These are phyloP conservation scores for Glutinoglossum americanum DNA, from an alignment of 495 filamentous ascomycete genomes.

Conservation along the genomic window DNA sequence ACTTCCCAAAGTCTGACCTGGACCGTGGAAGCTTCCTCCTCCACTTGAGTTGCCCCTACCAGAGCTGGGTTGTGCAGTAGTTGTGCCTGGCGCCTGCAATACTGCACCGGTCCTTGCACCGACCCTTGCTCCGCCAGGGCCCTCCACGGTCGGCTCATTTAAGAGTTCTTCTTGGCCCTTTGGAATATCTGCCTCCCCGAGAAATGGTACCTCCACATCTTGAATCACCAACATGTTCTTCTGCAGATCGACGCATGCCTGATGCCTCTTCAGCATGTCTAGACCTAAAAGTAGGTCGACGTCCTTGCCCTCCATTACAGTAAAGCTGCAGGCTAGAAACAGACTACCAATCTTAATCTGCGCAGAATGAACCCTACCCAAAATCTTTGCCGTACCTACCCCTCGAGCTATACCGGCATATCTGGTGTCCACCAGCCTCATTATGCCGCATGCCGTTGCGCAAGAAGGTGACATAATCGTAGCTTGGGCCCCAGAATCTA, in stretches of 20 bases:
- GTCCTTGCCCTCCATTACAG: slow-evolving; percentile 98
- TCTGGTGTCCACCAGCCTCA: slow-evolving; percentile 84
- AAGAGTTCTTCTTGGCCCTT: slow-evolving; percentile 48
- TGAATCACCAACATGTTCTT: slow-evolving; percentile 68
- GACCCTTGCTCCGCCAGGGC: slow-evolving; percentile 66
- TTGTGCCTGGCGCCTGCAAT: slow-evolving; percentile 21
- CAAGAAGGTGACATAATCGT: slow-evolving; percentile 96
- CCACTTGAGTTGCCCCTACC: neutral
- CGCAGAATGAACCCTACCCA: slow-evolving; percentile 85
- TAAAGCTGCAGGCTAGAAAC: slow-evolving; percentile 83
- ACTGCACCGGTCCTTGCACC: slow-evolving; percentile 72
- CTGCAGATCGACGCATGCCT: slow-evolving; percentile 73
- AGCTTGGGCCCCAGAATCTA: slow-evolving; percentile 92
- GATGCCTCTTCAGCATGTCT: slow-evolving; percentile 90
- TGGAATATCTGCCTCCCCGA: slow-evolving; percentile 84
- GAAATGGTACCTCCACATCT: slow-evolving; percentile 66
- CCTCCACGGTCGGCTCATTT: slow-evolving; percentile 68
- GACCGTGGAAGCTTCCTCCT: slow-evolving; percentile 4
- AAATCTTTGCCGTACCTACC: slow-evolving; percentile 81
- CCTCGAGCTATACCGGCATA: slow-evolving; percentile 82
- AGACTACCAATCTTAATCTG: slow-evolving; percentile 80
- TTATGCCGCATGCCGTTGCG: slow-evolving; percentile 81
- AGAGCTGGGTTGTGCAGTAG: neutral
- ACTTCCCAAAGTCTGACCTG: slow-evolving; percentile 7
- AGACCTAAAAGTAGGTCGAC: slow-evolving; percentile 89